These are phyloP conservation scores for Chenopodium suecicum DNA, from an alignment of 148 eudicot species.

Conservation along the genomic window DNA sequence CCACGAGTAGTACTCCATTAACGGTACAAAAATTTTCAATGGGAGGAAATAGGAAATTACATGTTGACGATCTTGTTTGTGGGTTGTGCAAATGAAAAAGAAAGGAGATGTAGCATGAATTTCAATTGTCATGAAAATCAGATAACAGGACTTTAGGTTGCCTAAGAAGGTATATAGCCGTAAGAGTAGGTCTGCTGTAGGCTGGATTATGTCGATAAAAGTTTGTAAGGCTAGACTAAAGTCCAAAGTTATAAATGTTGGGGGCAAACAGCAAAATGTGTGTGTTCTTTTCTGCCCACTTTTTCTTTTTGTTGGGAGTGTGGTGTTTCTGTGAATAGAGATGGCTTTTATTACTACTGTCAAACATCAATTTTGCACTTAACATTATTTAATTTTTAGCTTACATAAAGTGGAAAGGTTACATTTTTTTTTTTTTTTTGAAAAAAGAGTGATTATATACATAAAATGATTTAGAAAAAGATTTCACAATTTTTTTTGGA, in stretches of 20 bases:
- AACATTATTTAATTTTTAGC: too few relatives aligned
- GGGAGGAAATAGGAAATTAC: too few relatives aligned
- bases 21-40: too few relatives aligned
- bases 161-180: neutral
- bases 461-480: too few relatives aligned
- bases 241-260: neutral
- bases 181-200: constrained; percentile 1
- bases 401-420: too few relatives aligned
- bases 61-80: too few relatives aligned
- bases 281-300: neutral
- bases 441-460: too few relatives aligned
- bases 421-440: too few relatives aligned
- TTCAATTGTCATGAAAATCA: neutral
- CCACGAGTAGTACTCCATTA: neutral
- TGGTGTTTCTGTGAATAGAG: too few relatives aligned
- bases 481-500: too few relatives aligned
- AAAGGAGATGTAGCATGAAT: neutral
- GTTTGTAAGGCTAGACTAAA: neutral
- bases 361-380: too few relatives aligned
- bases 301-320: neutral
- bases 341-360: too few relatives aligned
- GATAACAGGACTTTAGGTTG: neutral
- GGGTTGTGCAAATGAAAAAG: neutral
- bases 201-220: neutral
- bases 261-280: neutral